Evolutionary conservation across 2,329 filamentous ascomycete genomes (phyloP).

Genomic region (Botrytis paeoniae): DNA sequence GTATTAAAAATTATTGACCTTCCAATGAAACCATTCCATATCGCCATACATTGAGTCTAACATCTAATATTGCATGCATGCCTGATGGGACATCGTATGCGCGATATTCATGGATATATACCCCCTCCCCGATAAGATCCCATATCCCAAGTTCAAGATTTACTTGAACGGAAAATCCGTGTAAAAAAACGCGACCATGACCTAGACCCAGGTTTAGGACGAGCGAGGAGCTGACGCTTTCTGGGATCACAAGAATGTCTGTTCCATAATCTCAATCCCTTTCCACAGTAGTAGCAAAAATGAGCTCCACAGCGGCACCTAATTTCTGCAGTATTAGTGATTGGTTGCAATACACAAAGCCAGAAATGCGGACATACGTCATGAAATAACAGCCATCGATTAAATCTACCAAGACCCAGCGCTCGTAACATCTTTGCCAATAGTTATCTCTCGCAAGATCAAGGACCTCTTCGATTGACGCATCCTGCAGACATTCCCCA

Average conservation of each 20-base stretch:
- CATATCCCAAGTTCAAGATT: neutral
- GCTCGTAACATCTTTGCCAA: neutral
- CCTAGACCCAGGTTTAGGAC: neutral
- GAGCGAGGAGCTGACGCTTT: neutral
- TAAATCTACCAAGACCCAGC: neutral
- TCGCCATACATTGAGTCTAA: neutral
- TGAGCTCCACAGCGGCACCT: neutral
- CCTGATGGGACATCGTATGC: neutral
- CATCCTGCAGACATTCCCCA: neutral
- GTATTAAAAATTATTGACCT: neutral
- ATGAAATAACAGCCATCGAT: neutral
- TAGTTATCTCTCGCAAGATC: neutral
- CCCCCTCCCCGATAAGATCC: neutral
- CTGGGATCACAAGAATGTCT: neutral
- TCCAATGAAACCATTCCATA: neutral
- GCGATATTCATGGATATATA: neutral
- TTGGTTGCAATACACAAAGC: neutral
- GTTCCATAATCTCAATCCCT: neutral
- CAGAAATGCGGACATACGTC: neutral
- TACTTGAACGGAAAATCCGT: neutral
- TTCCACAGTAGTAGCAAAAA: neutral
- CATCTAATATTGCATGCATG: neutral
- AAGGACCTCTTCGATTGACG: neutral
- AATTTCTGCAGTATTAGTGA: neutral
- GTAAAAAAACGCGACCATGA: neutral